These are phyloP conservation scores for Catunica adiposa DNA, from an alignment of 2,329 filamentous ascomycete genomes.

Conservation along the genomic window DNA sequence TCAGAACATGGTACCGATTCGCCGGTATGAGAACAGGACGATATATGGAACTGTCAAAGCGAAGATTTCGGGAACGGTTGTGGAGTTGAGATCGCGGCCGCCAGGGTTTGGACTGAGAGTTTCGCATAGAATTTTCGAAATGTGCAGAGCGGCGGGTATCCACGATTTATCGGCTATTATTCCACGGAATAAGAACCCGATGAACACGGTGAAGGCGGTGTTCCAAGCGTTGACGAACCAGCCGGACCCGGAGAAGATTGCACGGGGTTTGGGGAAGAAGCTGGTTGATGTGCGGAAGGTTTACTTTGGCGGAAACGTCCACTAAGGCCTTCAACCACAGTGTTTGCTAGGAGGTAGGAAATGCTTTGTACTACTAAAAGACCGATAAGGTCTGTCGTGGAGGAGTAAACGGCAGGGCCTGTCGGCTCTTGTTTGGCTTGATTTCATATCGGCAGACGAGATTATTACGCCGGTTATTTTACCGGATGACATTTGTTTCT, in stretches of 20 bases:
- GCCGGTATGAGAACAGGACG: conserved; percentile 78
- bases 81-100: conserved; percentile 66
- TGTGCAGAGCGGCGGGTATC: conserved; percentile 75
- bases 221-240: conserved; percentile 71
- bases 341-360: neutral
- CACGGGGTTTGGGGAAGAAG: conserved; percentile 80
- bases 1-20: conserved; percentile 82
- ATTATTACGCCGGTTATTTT: neutral
- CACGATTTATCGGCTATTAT: conserved; percentile 72
- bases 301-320: conserved; percentile 73
- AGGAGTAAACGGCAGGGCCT: neutral
- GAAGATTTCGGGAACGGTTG: conserved; percentile 77
- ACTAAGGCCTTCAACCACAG: conserved; percentile 24
- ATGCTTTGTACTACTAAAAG: neutral
- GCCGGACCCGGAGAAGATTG: conserved; percentile 75
- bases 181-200: conserved; percentile 75
- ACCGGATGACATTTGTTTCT: neutral
- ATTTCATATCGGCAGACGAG: no score
- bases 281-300: conserved; percentile 91
- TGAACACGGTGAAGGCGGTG: conserved; percentile 93
- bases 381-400: no score
- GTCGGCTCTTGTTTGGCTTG: neutral
- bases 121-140: conserved; percentile 84
- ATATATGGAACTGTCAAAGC: conserved; percentile 70
- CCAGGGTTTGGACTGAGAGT: conserved; percentile 96